Base-by-base conservation (phyloP, 2,329 filamentous ascomycete species). In the Talaromyces sp. region DNA sequence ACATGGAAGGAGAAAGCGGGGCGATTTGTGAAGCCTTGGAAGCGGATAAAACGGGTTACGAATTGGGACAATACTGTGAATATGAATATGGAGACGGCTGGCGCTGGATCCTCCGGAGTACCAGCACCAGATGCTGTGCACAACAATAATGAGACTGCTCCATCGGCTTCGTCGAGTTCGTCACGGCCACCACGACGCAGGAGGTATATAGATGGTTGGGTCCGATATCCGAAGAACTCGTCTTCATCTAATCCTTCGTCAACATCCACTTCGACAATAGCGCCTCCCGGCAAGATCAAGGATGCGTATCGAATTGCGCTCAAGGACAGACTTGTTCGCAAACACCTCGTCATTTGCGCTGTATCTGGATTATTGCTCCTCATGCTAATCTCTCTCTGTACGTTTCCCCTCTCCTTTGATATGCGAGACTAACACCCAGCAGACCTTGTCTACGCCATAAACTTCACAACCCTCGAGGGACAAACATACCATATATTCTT, bases 401-500 rank as follows among this genome's bases (percentile, higher is more conserved):
- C 80, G 89, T 22, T 83, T 36, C 4, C 17, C 34, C 31, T 6
- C 45, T 51, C 15, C 10, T 7, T 15, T 49, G n/a, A 51, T 27
- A 51, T 49, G 13, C 15, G 8, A 25, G 19, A 63, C 61, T 54
- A 51, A 27, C 45, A 65, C 43, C 38, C 22, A 45, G 45, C 67
- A 95, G 92, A 95, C 74, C 84, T 96, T 69, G 86, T 86, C 5
- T 84, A 96, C 53, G 86, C 88, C 22, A 81, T 93, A 53, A 89
- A 89, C 3, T 89, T 89, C 2, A 83, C 86, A 67, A 85, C 85
- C 47, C 82, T 87, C 67, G 81, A 85, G 60, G 86, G 85, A 49
- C 86, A 86, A 74, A 90, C 92, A 76, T 89, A 96, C 72, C 91
- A 92, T 71, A 86, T 96, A 66, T 82, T 96, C 62, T 84, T 96